A percentile compares a stretch with the other conserved stretches of the same genome.
Evolutionary conservation across 768 basidiomycete species (phyloP).

Genomic region (Suillus sp.): DNA sequence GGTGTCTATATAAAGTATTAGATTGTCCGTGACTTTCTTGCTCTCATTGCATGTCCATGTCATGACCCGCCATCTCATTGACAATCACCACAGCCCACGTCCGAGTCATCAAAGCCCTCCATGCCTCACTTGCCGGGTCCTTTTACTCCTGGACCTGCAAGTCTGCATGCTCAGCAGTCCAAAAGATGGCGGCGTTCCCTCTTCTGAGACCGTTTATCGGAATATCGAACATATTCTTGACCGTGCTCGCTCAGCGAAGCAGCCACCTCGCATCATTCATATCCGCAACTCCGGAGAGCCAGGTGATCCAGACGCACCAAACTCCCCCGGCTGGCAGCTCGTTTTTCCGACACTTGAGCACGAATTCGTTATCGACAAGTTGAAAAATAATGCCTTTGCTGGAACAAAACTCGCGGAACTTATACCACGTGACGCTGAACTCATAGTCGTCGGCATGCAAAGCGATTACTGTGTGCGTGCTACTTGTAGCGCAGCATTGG

Average conservation of each 20-base stretch:
- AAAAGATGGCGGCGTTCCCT: slow-evolving; percentile 55
- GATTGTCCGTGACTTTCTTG: slow-evolving; percentile 6
- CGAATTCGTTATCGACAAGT: slow-evolving; percentile 65
- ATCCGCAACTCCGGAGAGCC: slow-evolving; percentile 65
- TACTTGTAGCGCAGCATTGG: slow-evolving; percentile 63
- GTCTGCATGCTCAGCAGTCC: slow-evolving; percentile 49
- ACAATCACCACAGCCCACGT: slow-evolving; percentile 18
- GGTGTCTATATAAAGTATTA: slow-evolving; percentile 12
- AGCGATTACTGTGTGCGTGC: slow-evolving; percentile 62
- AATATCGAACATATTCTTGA: slow-evolving; percentile 55
- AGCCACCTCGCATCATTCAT: slow-evolving; percentile 63
- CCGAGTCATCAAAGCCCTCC: slow-evolving; percentile 19
- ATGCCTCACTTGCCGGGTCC: slow-evolving; percentile 41
- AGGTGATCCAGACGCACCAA: slow-evolving; percentile 61
- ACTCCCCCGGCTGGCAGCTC: slow-evolving; percentile 62
- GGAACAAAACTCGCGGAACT: slow-evolving; percentile 55
- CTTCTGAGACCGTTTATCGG: slow-evolving; percentile 40
- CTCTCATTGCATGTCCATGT: not conserved
- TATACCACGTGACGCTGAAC: slow-evolving; percentile 55
- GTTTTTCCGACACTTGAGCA: slow-evolving; percentile 50
- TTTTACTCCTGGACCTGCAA: slow-evolving; percentile 64
- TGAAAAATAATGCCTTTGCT: slow-evolving; percentile 70
- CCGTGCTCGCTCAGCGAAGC: slow-evolving; percentile 48
- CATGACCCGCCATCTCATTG: slow-evolving; percentile 22
- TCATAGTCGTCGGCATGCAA: slow-evolving; percentile 67